Percentiles rank a stretch among this genome's conserved stretches.
phyloP scores from a whole-genome alignment of 2,329 filamentous ascomycete genomes.

The Neopestalotiopsis rosae region DNA sequence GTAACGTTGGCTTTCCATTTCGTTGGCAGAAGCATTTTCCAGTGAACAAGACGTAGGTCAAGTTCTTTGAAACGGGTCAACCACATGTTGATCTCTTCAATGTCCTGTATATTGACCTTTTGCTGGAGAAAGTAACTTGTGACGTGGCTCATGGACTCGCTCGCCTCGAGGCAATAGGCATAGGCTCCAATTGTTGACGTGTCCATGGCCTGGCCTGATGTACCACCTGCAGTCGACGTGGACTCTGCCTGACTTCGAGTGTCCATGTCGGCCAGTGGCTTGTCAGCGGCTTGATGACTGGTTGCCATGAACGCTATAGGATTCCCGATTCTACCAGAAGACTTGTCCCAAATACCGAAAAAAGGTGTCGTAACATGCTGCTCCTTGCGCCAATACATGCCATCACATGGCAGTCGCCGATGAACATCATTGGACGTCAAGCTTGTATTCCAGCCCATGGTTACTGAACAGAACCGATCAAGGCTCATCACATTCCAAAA shows the following conservation, averaged over 20 bases:
- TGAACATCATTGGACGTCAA: conserved; percentile 37
- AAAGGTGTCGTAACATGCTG: conserved; percentile 45
- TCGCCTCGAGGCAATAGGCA: conserved; percentile 51
- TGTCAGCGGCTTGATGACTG: conserved; percentile 26
- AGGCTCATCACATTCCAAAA: conserved; percentile 43
- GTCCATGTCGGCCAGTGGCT: conserved; percentile 9
- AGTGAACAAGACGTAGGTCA: conserved; percentile 49
- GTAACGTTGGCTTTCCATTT: conserved; percentile 45
- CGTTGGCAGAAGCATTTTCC: conserved; percentile 46
- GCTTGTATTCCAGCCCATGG: conserved; percentile 35
- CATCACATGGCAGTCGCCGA: conserved; percentile 41
- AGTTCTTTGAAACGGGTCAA: conserved; percentile 52
- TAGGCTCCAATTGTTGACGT: conserved; percentile 48
- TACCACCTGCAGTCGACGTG: neutral
- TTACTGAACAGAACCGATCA: conserved; percentile 30
- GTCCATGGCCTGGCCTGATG: conserved; percentile 31
- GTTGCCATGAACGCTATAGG: conserved; percentile 44
- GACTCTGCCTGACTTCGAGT: neutral
- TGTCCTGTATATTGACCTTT: conserved; percentile 43
- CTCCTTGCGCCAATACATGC: conserved; percentile 44
- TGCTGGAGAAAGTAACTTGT: conserved; percentile 51
- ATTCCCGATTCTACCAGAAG: conserved; percentile 44
- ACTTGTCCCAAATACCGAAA: conserved; percentile 51
- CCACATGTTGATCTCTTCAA: conserved; percentile 46
- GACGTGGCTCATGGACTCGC: conserved; percentile 48